Evolutionary conservation across 2,329 filamentous ascomycete species (phyloP), one percentile per base, ranked within the genome.

Genomic region (Sporothrix phasma): DNA sequence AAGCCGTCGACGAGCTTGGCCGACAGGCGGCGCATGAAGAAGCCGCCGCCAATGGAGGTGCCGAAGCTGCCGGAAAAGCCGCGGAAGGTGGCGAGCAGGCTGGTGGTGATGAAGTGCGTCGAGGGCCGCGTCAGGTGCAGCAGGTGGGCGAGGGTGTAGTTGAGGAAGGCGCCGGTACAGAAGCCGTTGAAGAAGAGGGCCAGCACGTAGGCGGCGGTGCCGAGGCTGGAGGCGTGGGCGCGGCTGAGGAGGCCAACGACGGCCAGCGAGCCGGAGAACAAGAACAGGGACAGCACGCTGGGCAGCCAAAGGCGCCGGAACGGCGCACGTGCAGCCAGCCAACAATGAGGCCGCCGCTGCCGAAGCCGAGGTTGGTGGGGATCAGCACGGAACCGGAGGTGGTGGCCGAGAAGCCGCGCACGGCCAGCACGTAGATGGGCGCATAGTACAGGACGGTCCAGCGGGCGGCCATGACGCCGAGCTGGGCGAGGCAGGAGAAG

Each of bases 21-120:
- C 53, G 80, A 77, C 37, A 93, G 74, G 1, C 84, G 78, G 5
- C 89, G 81, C 46, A 82, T 79, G 71, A 92, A 93, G 62, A 89
- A 78, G 0, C 90, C 90, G 2, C 90, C 90, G 2, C 89, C 89
- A 56, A 93, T 88, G 0, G 90, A 85, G 1, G 87, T 88, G 2
- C 90, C 90, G 69, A 95, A 94, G 61, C 85, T 88, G 15, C 89
- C 89, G 0, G 89, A 88, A 67, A 94, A 92, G 5, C 89, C 89
- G 3, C 91, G 82, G 74, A 93, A 93, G 0, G 90, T 95, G 31
- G 87, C 84, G 3, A 93, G 75, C 47, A 96, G 78, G 13, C 89
- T 88, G 0, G 88, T 90, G 3, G 88, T 84, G 59, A 94, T 84
- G 70, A 89, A 91, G 70, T 92, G 88, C 0, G 85, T 84, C 6